phyloP scores from a whole-genome alignment of 345 rosid genomes.

The Schrenkiella parvula region DNA sequence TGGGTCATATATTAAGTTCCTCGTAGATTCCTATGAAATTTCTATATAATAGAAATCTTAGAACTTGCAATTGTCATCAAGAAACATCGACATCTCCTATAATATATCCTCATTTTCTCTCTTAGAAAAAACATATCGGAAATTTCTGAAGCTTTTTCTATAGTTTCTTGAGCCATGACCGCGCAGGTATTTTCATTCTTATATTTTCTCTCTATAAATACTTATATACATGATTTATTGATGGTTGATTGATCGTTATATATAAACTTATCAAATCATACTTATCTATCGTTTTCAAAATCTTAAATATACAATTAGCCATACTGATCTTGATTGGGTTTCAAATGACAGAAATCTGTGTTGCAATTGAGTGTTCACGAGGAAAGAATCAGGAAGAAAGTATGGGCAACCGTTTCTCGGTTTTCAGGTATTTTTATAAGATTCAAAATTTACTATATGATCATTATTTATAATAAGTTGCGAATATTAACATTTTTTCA shows the following conservation, averaged over 20 bases:
- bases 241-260: background rate
- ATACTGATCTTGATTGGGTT: background rate
- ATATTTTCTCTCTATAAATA: background rate
- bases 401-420: conserved; percentile 41
- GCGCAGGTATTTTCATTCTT: conserved; percentile 2
- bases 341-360: conserved; percentile 49
- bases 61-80: conserved; percentile 9
- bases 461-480: background rate
- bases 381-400: conserved; percentile 50
- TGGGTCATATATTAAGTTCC: background rate
- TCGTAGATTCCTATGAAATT: background rate
- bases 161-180: conserved; percentile 6
- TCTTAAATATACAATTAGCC: background rate
- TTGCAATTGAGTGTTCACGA: conserved; percentile 45
- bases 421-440: conserved; percentile 38
- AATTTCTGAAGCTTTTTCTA: background rate
- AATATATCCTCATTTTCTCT: background rate
- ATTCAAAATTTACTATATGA: background rate
- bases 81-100: conserved; percentile 4
- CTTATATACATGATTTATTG: background rate
- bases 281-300: background rate
- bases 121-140: background rate
- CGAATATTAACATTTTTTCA: background rate
- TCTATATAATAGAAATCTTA: background rate
- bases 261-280: background rate